Base-by-base conservation (phyloP, 2,329 filamentous ascomycete genomes). In the Camptophora hylomeconis region DNA sequence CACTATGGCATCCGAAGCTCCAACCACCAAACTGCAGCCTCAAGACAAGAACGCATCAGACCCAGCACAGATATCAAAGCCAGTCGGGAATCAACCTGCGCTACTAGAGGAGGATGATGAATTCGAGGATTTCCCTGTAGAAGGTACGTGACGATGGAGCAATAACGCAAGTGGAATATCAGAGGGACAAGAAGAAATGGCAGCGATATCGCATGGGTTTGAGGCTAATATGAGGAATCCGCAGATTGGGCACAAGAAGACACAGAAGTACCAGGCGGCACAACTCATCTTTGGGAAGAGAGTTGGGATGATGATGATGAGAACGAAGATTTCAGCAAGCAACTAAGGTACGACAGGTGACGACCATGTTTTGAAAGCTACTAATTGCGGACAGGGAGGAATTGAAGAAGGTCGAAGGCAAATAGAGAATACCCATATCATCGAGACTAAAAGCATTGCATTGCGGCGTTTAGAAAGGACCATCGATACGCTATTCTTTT, bases 291-390 rank as follows among this genome's bases (percentile, higher is more conserved):
- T 31, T 98, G 89, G 89, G 89, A 98, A 60, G 89, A 98, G 67
- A 94, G 84, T 67, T 98, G 89, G 89, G 89, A 98, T 52, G 89
- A 98, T 50, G 87, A 95, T 54, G 89, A 95, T 59, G 89, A 83
- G 42, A 89, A 71, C 48, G 89, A 98, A 53, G 89, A 98, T 50
- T 98, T 98, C 56, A 89, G 84, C 8, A 72, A 80, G 49, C 87
- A 95, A 64, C 62, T 98, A 50, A 92, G 83, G 87, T 93, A 57
- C 44, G 78, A 65, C 30, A 16, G 19, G 27, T 20, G 17, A 11
- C 12, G 17, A 20, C 2, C 7, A 17, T 25, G n/a, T n/a, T n/a
- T n/a, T n/a, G n/a, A n/a, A n/a, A n/a, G n/a, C n/a, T n/a, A n/a
- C n/a, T n/a, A n/a, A n/a, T n/a, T n/a, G n/a, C 3, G 17, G 8